Base-by-base conservation (phyloP, 768 basidiomycete species). In the Zangia roseola region DNA sequence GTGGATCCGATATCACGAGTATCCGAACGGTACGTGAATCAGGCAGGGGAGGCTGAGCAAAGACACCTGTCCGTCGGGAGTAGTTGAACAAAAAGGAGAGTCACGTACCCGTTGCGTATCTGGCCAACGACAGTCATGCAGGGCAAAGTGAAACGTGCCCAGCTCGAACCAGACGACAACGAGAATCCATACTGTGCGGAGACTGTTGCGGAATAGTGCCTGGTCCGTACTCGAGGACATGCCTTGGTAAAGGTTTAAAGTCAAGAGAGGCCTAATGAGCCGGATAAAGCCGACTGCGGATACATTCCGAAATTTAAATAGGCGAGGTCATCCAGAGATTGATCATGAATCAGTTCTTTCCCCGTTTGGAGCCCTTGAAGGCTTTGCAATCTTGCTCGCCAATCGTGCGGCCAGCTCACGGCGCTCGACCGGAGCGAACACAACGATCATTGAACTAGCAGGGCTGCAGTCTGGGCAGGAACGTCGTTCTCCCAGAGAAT, bases 1-100 rank as follows among this genome's bases (percentile, higher is more conserved):
- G 93, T 0, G 93, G 89, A 69, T 97, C 94, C 12, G 94, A 85
- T 30, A 94, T 72, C 39, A 95, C 71, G n/a, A 97, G 81, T 4
- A 77, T 54, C 51, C 72, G 52, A 50, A 60, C 62, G 51, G 55
- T 46, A 49, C 61, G 61, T 30, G 60, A 54, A 42, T 48, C 39
- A 25, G 54, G 55, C 8, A 49, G 53, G 45, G n/a, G 51, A 48
- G 48, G 58, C 63, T 61, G 46, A 21, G 40, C 24, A 48, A 46
- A 42, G 28, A 16, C 28, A 47, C 19, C 25, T 20, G 35, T 16
- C 31, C 43, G 4, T 39, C n/a, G 21, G 36, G 19, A 41, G 25
- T 10, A 13, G 25, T 34, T 40, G n/a, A 43, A 30, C 16, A 36
- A 6, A 49, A 45, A 21, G 17, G 26, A 34, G 16, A 41, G 42